These are phyloP conservation scores for Aspergillus nanangensis DNA, from an alignment of 495 filamentous ascomycete genomes.

Conservation along the genomic window DNA sequence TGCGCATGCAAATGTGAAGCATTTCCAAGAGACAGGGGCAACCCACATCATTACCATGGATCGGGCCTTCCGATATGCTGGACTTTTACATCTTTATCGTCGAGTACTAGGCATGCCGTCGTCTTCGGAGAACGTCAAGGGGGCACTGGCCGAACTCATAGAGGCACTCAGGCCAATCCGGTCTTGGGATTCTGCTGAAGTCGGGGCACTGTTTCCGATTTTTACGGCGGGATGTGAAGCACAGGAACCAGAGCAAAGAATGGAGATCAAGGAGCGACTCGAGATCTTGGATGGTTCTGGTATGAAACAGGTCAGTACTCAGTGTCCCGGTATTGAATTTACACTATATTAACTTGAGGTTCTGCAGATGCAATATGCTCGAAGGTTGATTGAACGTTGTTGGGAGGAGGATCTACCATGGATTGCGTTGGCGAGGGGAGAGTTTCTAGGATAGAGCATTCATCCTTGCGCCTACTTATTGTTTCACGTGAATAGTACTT, in stretches of 20 bases:
- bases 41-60: constrained; percentile 73
- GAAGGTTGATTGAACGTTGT: constrained; percentile 39
- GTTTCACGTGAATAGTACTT: too few species aligned
- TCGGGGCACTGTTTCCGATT: constrained; percentile 75
- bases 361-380: constrained; percentile 43
- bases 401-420: constrained; percentile 40
- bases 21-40: constrained; percentile 28
- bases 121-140: constrained; percentile 53
- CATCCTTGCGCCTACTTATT: not conserved
- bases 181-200: constrained; percentile 65
- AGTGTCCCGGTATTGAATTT: not conserved
- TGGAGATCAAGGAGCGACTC: constrained; percentile 63
- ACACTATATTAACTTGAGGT: not conserved
- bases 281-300: constrained; percentile 68
- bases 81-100: constrained; percentile 70
- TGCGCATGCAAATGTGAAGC: constrained; percentile 26
- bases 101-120: constrained; percentile 61
- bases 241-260: constrained; percentile 46
- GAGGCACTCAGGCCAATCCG: constrained; percentile 58
- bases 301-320: constrained; percentile 60
- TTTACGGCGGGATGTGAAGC: constrained; percentile 83
- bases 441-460: constrained; percentile 36
- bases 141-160: constrained; percentile 60
- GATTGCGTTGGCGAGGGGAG: constrained; percentile 36
- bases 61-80: constrained; percentile 76